Percentiles rank a stretch among this genome's conserved stretches.
Conservation (phyloP, 495 filamentous ascomycete genomes). For the Hypomontagnella monticulosa region DNA sequence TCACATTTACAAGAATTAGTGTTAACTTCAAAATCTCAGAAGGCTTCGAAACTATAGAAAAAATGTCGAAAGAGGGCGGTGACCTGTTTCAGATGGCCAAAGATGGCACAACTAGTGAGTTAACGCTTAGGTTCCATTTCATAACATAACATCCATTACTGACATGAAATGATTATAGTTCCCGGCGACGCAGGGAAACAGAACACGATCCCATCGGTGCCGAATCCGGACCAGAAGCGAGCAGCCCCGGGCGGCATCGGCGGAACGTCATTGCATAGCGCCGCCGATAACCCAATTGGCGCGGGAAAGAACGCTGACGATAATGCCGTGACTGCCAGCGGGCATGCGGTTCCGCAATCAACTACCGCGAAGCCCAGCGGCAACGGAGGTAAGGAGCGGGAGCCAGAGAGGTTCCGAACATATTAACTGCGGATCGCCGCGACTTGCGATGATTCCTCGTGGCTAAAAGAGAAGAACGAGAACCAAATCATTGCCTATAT, state of each 20-base stretch:
- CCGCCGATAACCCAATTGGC: constrained; percentile 38
- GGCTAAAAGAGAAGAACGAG: too few species aligned
- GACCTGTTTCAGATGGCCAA: constrained; percentile 62
- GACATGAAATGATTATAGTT: constrained; percentile 36
- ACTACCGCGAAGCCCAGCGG: constrained; percentile 28
- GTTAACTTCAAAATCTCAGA: too few species aligned
- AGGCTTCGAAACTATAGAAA: background rate
- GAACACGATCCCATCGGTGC: constrained; percentile 64
- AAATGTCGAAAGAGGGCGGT: constrained; percentile 47
- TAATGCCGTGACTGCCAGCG: constrained; percentile 35
- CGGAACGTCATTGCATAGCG: constrained; percentile 26
- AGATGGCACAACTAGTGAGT: constrained; percentile 54
- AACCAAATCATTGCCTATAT: too few species aligned
- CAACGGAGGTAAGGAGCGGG: constrained; percentile 35
- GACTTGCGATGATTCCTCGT: background rate
- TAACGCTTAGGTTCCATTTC: background rate
- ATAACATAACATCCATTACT: background rate
- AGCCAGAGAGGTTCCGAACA: constrained; percentile 17
- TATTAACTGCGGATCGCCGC: background rate
- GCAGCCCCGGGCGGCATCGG: constrained; percentile 44
- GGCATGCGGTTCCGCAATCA: constrained; percentile 31
- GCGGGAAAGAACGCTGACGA: constrained; percentile 25
- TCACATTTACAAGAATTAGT: too few species aligned
- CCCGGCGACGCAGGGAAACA: constrained; percentile 64
- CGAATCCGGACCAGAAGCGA: constrained; percentile 60